Evolutionary conservation across 2,329 filamentous ascomycete genomes (phyloP).

Genomic region (Teratosphaeria epicoccoides): DNA sequence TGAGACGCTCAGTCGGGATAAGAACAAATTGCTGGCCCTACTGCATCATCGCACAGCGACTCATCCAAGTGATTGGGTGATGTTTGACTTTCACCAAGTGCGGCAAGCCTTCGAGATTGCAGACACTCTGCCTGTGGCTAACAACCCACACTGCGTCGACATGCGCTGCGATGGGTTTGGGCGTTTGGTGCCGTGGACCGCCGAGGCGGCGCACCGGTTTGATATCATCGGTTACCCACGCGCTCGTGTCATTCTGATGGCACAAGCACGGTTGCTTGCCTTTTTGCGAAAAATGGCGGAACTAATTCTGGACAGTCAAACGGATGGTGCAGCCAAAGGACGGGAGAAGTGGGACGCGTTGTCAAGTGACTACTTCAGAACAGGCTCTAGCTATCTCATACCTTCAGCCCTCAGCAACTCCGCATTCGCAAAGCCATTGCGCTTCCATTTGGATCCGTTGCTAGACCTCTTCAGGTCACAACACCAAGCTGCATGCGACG

Average conservation of each 20-base stretch:
- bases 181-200: constrained; percentile 8
- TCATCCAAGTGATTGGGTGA: constrained; percentile 6
- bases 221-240: constrained; percentile 17
- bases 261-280: constrained; percentile 10
- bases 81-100: constrained; percentile 7
- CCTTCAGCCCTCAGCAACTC: background rate
- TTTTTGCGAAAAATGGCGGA: constrained; percentile 10
- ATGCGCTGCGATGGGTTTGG: background rate
- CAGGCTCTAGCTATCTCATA: background rate
- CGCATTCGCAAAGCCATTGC: constrained; percentile 11
- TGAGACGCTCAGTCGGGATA: constrained; percentile 5
- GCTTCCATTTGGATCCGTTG: constrained; percentile 9
- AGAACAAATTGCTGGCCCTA: constrained; percentile 5
- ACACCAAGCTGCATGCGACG: constrained; percentile 12
- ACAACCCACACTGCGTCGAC: constrained; percentile 8
- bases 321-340: background rate
- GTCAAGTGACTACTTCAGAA: background rate
- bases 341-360: background rate
- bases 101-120: background rate
- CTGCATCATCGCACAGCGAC: constrained; percentile 7
- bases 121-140: background rate
- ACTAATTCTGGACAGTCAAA: constrained; percentile 1
- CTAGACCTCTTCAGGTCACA: constrained; percentile 6
- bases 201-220: constrained; percentile 7
- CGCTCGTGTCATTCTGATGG: constrained; percentile 13